phyloP scores from a whole-genome alignment of 306 rosid species.

The Gynostemma pentaphyllum region DNA sequence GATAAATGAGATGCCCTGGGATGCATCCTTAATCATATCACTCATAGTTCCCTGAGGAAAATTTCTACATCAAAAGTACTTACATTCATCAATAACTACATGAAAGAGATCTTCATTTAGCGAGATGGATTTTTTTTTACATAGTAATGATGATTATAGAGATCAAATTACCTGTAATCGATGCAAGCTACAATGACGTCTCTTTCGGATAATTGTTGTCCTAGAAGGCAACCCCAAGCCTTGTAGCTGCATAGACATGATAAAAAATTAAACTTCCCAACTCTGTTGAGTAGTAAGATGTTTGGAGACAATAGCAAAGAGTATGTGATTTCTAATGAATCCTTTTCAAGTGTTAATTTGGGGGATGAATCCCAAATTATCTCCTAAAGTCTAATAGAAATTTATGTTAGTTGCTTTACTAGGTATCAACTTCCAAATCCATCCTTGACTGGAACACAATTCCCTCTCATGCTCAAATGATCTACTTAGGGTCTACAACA shows the following conservation, averaged over 20 bases:
- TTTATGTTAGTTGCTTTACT: background rate
- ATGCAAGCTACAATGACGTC: conserved; percentile 94
- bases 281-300: background rate
- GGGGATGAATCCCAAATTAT: background rate
- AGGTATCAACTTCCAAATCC: background rate
- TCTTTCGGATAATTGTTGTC: conserved; percentile 81
- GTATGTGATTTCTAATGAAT: background rate
- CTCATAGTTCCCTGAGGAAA: conserved; percentile 95
- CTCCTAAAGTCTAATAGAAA: background rate
- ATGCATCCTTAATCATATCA: conserved; percentile 79
- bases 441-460: background rate
- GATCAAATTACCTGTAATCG: conserved; percentile 64
- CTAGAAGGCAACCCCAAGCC: conserved; percentile 98
- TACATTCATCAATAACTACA: conserved; percentile 3
- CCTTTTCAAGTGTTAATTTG: background rate
- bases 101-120: background rate
- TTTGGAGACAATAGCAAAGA: too few relatives aligned
- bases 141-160: background rate
- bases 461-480: background rate
- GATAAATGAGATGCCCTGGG: conserved; percentile 83
- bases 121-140: background rate
- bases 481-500: background rate
- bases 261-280: conserved; percentile 3
- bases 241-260: conserved; percentile 52
- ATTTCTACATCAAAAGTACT: conserved; percentile 46